Percentiles rank a stretch among this genome's conserved stretches.
Conservation (phyloP, 331 rosid species). For the Rosa hybrid region DNA sequence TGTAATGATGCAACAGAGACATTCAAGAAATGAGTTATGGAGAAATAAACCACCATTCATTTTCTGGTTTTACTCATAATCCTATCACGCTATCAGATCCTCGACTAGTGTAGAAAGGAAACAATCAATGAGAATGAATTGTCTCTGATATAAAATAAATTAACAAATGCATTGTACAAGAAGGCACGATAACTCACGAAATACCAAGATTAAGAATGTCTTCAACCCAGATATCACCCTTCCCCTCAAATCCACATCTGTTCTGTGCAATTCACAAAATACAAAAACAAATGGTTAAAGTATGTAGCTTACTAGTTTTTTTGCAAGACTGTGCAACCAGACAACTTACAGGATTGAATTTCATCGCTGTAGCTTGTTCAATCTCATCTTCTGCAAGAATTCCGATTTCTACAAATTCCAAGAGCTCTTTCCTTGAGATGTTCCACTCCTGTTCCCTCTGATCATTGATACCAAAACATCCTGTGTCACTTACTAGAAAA, state of each 20-base stretch:
- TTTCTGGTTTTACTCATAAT: background rate
- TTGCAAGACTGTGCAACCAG: background rate
- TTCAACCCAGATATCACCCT: constrained; percentile 93
- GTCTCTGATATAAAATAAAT: background rate
- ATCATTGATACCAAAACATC: constrained; percentile 31
- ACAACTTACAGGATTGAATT: constrained; percentile 83
- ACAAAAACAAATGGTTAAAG: constrained; percentile 9
- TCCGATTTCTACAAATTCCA: constrained; percentile 87
- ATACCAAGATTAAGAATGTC: constrained; percentile 93
- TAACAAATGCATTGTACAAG: constrained; percentile 12
- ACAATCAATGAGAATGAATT: background rate
- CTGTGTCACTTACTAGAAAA: constrained; percentile 5
- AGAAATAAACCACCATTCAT: constrained; percentile 9
- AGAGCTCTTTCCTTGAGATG: constrained; percentile 83
- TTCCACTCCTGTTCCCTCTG: constrained; percentile 99
- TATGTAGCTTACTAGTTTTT: constrained; percentile 1
- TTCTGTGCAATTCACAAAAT: constrained; percentile 58
- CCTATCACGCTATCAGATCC: background rate
- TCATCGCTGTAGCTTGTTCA: constrained; percentile 52
- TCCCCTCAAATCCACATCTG: constrained; percentile 92
- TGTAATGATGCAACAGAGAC: constrained; percentile 35
- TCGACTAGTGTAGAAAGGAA: background rate
- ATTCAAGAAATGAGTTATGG: constrained; percentile 13
- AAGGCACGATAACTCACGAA: constrained; percentile 65
- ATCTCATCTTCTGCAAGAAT: constrained; percentile 72